Conservation (phyloP, 1,284 basidiomycete species). For the Sanghuangporus weigelae region DNA sequence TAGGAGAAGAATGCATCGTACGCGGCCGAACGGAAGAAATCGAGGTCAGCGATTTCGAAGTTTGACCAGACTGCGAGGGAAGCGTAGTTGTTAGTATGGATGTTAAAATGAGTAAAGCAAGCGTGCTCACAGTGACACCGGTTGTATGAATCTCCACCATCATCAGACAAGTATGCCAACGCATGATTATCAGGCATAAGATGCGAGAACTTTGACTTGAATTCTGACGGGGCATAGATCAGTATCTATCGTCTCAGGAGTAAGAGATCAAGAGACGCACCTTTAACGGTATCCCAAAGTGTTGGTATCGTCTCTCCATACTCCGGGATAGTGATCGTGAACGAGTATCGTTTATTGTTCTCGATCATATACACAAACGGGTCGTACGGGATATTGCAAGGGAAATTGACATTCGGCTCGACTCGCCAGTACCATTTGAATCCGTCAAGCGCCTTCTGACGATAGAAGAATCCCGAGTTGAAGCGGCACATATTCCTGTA, state of each 20-base stretch:
- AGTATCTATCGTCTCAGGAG: not conserved
- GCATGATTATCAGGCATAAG: constrained; percentile 61
- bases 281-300: constrained; percentile 62
- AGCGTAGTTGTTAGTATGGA: not conserved
- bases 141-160: constrained; percentile 62
- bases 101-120: not conserved
- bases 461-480: constrained; percentile 51
- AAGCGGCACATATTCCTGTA: constrained; percentile 44
- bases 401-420: constrained; percentile 69
- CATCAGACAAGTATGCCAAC: constrained; percentile 62
- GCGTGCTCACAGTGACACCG: constrained; percentile 61
- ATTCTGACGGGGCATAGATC: constrained; percentile 39
- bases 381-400: constrained; percentile 69
- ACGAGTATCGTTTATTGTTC: constrained; percentile 50
- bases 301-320: constrained; percentile 70
- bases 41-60: constrained; percentile 71
- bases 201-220: constrained; percentile 55
- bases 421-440: constrained; percentile 64
- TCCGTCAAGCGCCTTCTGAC: constrained; percentile 37
- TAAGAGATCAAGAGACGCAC: constrained; percentile 21
- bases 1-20: constrained; percentile 72
- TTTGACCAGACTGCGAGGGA: constrained; percentile 60
- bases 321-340: constrained; percentile 76
- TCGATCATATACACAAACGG: constrained; percentile 76
- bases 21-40: constrained; percentile 54